Evolutionary conservation across 257 asterid species (phyloP), one percentile per base, ranked within the genome.

Genomic region (Agastache rugosa): DNA sequence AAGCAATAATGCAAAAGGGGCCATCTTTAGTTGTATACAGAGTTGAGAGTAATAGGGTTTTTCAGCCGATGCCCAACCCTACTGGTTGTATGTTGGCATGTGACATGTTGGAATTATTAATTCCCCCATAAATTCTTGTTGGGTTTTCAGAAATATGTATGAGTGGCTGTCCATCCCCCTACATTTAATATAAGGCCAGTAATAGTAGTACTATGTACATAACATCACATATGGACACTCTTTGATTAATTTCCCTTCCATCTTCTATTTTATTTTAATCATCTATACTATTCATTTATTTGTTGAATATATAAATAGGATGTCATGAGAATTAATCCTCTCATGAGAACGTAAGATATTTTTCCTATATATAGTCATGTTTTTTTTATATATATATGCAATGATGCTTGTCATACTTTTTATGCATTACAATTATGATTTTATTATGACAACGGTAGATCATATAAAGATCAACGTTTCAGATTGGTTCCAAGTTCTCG

Each of bases 31-130:
- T 42, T 3, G 7, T 35, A 11, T 22, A 42, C 15, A 67, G 37
- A 54, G 25, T 55, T 27, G 8, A 14, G 67, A 51, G 42, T 14
- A 55, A 35, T 48, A 61, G 54, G 67, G 27, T 6, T 31, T 50
- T 23, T 71, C 34, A 63, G 58, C 29, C 63, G 7, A 72, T 15
- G 55, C 44, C 62, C 59, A 62, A 58, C 74, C 70, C 72, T 67
- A 67, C 72, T 48, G 16, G 48, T 51, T 48, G 19, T 23, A 23
- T 11, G 37, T 54, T 44, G 9, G 66, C 83, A 79, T 75, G 83
- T 79, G 80, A 55, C 25, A 63, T 79, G 83, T 75, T 75, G 83
- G 83, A 69, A 60, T 68, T 69, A 67, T 56, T 45, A 50, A 3
- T 12, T 25, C 56, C 10, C 73, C 75, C 74, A 79, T 69, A 75